Conservation (phyloP, 2,329 filamentous ascomycete species). For the Drechslerella coelobrocha region DNA sequence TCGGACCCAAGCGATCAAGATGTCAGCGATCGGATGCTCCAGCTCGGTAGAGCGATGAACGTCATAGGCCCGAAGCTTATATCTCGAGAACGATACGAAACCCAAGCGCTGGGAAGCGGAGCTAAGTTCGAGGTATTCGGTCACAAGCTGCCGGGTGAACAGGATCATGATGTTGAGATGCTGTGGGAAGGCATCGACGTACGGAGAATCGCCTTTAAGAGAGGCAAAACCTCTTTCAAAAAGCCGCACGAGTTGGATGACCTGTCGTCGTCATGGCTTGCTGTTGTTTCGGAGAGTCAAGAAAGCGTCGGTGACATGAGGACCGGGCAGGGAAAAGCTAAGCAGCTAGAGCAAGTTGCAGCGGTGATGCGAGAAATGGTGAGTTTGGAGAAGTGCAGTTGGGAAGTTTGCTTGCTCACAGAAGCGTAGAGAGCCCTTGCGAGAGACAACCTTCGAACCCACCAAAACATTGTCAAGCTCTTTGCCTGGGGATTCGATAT, state of each 20-base stretch:
- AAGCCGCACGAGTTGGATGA: constrained; percentile 32
- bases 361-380: constrained; percentile 41
- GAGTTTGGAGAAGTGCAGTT: not conserved
- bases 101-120: constrained; percentile 26
- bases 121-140: constrained; percentile 45
- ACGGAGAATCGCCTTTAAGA: constrained; percentile 38
- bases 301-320: constrained; percentile 28
- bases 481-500: constrained; percentile 48
- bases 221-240: constrained; percentile 31
- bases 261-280: constrained; percentile 40
- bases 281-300: constrained; percentile 45
- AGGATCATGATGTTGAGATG: constrained; percentile 29
- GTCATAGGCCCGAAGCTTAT: constrained; percentile 47
- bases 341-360: constrained; percentile 43
- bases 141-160: constrained; percentile 29
- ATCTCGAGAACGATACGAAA: constrained; percentile 38
- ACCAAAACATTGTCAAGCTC: constrained; percentile 39
- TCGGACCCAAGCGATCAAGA: constrained; percentile 28
- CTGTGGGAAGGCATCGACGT: constrained; percentile 46
- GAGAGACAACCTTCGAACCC: constrained; percentile 18
- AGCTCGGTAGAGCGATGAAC: constrained; percentile 40
- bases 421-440: constrained; percentile 34
- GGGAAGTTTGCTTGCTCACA: not conserved
- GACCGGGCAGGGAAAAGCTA: constrained; percentile 27
- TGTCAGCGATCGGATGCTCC: constrained; percentile 48